Percentiles rank a stretch among this genome's conserved stretches.
phyloP scores from a whole-genome alignment of 768 basidiomycete genomes.

The Lentinula sp. region DNA sequence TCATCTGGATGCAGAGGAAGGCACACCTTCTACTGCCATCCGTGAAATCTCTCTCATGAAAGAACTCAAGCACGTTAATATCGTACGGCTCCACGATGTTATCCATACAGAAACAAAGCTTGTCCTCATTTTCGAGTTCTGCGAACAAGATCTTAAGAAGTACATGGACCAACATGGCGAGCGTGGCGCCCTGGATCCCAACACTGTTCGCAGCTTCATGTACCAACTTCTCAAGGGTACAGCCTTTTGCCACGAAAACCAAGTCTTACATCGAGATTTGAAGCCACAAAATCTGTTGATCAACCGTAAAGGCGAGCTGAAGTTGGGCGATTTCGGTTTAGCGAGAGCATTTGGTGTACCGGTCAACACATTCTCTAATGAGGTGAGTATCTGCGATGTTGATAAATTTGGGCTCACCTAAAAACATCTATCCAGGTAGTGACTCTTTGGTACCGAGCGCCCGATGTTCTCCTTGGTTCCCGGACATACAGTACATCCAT shows the following conservation, averaged over 20 bases:
- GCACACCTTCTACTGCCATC: conserved; percentile 97
- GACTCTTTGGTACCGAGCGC: conserved; percentile 97
- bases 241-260: conserved; percentile 97
- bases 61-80: conserved; percentile 98
- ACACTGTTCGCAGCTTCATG: conserved; percentile 94
- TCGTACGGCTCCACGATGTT: conserved; percentile 96
- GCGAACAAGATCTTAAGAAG: conserved; percentile 97
- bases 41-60: conserved; percentile 99
- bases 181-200: conserved; percentile 86
- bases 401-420: conserved; percentile 1
- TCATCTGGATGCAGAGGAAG: conserved; percentile 98
- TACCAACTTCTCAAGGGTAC: conserved; percentile 96
- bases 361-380: conserved; percentile 98
- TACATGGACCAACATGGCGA: conserved; percentile 99
- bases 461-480: conserved; percentile 94
- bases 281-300: conserved; percentile 99
- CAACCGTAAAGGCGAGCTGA: conserved; percentile 94
- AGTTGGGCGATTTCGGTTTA: conserved; percentile 96
- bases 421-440: conserved; percentile 61
- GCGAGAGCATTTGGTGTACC: conserved; percentile 98
- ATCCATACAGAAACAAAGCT: conserved; percentile 99
- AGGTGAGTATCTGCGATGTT: conserved; percentile 35
- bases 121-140: conserved; percentile 97
- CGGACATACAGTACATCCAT: conserved; percentile 97
- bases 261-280: conserved; percentile 94